These are phyloP conservation scores for Tephrocybe rancida DNA, from an alignment of 768 basidiomycete genomes.

Conservation along the genomic window DNA sequence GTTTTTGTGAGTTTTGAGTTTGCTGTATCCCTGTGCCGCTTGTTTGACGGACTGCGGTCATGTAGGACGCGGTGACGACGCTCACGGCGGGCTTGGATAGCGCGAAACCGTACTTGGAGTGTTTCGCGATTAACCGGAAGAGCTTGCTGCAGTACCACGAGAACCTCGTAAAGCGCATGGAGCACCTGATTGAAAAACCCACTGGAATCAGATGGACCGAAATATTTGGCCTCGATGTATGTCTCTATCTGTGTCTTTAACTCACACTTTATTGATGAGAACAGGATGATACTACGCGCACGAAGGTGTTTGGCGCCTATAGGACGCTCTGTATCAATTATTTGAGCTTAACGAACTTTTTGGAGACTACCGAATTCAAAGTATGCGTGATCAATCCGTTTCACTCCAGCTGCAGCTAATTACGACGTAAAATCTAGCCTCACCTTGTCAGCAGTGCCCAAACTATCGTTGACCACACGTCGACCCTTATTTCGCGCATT, in stretches of 20 bases:
- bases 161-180: constrained; percentile 16
- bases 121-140: constrained; percentile 19
- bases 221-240: constrained; percentile 23
- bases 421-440: constrained; percentile 10
- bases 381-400: constrained; percentile 15
- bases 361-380: constrained; percentile 24
- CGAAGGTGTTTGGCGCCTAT: constrained; percentile 34
- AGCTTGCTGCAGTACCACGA: constrained; percentile 25
- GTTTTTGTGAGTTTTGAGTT: constrained; percentile 27
- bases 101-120: constrained; percentile 23
- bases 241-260: neutral
- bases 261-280: neutral
- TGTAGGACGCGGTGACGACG: constrained; percentile 33
- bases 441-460: constrained; percentile 24
- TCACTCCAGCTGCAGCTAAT: neutral
- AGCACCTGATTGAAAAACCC: constrained; percentile 8
- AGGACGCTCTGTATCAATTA: constrained; percentile 38
- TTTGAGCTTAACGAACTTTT: constrained; percentile 26
- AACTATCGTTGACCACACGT: constrained; percentile 30
- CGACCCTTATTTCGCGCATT: constrained; percentile 33
- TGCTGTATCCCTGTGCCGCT: neutral
- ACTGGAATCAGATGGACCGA: constrained; percentile 16
- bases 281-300: constrained; percentile 26
- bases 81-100: constrained; percentile 22
- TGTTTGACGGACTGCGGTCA: neutral